Evolutionary conservation across 495 filamentous ascomycete genomes (phyloP), one percentile per base, ranked within the genome.

Genomic region (Annulohypoxylon maeteangense): DNA sequence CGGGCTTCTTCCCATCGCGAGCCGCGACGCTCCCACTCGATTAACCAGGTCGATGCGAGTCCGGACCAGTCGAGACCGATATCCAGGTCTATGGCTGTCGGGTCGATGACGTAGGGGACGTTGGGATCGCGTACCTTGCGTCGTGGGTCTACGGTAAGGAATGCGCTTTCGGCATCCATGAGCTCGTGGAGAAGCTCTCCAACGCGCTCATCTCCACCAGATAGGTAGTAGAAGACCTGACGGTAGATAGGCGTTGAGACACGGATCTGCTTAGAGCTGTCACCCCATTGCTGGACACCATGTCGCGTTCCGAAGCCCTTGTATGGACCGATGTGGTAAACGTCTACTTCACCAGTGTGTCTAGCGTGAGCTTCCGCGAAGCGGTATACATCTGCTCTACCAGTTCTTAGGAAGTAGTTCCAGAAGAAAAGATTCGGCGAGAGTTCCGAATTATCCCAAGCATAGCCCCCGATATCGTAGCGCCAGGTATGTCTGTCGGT

Each of bases 381-480:
- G 7, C 80, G 78, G 54, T 80, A 87, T 10, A 83, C 78, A 58
- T 84, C 82, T 4, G 77, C 76, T 23, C 79, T 75, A 7, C 82
- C 81, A 0, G 82, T 87, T 16, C 80, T 81, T 4, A 87, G 76
- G 68, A 83, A 87, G 58, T 85, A 82, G 6, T 81, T 81, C 84
- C 84, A 87, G 22, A 87, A 76, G 71, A 81, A 87, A 1, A 84
- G 71, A 62, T 87, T 83, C 0, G 84, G 80, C 1, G 84, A 87
- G 1, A 87, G 78, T 55, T 87, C 84, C 1, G 83, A 85, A 71
- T 87, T 87, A 59, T 85, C 84, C 84, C 84, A 87, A 1, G 84
- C 83, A 75, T 81, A 87, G 0, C 84, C 84, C 7, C 84, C 84
- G 18, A 87, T 62, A 55, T 87, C 84, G 56, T 85, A 87, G 6